These are phyloP conservation scores for Sclerotinia trifoliorum DNA, from an alignment of 2,329 filamentous ascomycete species.

Conservation along the genomic window DNA sequence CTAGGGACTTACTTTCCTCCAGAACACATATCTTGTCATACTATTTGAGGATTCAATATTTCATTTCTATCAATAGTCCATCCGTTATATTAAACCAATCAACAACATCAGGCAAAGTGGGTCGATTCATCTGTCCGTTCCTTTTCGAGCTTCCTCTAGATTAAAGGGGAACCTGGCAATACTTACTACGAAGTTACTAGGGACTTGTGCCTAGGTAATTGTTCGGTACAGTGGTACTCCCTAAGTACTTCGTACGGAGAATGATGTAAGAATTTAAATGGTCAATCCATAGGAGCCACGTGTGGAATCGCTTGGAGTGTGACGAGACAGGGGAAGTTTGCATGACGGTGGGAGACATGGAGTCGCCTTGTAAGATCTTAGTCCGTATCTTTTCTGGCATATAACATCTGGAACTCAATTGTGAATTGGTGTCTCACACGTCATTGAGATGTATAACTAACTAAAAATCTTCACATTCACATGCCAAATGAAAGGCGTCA, in stretches of 20 bases:
- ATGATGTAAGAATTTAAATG: conserved; percentile 7
- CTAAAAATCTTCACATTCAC: background rate
- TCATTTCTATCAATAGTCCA: background rate
- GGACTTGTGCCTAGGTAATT: background rate
- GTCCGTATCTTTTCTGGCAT: too few species aligned
- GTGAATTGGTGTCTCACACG: background rate
- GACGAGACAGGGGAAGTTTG: conserved; percentile 4
- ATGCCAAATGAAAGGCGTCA: background rate
- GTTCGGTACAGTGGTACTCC: conserved; percentile 10
- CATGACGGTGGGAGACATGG: background rate
- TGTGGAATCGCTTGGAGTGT: background rate
- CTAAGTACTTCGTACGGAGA: background rate
- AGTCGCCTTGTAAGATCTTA: background rate
- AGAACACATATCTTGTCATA: background rate
- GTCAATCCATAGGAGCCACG: background rate
- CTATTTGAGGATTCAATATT: background rate
- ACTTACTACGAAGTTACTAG: background rate
- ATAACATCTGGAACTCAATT: background rate
- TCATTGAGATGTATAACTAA: background rate
- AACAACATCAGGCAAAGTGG: background rate
- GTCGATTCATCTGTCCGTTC: background rate
- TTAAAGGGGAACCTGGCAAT: background rate
- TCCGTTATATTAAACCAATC: background rate
- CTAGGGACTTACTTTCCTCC: background rate
- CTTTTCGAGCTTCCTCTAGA: conserved; percentile 1